These are phyloP conservation scores for Bjerkandera adusta DNA, from an alignment of 1,284 basidiomycete species.

Conservation along the genomic window DNA sequence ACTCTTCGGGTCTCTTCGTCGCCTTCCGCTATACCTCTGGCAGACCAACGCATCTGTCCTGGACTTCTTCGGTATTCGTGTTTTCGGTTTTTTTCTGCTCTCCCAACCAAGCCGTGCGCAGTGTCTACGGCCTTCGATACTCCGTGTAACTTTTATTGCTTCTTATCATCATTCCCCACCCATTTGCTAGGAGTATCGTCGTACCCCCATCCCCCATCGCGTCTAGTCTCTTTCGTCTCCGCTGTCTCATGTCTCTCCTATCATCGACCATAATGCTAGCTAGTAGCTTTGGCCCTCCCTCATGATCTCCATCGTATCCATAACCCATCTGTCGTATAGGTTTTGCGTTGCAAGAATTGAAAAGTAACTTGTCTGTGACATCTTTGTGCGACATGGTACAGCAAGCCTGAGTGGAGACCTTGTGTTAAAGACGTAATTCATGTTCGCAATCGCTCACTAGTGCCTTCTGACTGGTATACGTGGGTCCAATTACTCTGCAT, in stretches of 20 bases:
- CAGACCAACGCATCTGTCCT: conserved; percentile 22
- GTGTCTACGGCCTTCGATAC: conserved; percentile 41
- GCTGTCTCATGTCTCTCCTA: background rate
- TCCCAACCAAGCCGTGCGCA: conserved; percentile 17
- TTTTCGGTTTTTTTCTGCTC: conserved; percentile 14
- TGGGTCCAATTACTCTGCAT: too few species aligned
- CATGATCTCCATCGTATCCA: background rate
- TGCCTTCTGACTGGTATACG: too few species aligned
- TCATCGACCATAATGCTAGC: background rate
- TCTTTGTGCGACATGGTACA: background rate
- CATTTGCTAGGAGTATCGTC: conserved; percentile 51
- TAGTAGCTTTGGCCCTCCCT: background rate
- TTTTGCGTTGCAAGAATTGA: conserved; percentile 5
- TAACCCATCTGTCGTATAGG: conserved; percentile 4
- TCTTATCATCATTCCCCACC: conserved; percentile 31
- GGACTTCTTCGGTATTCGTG: conserved; percentile 22
- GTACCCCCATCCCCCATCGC: conserved; percentile 34
- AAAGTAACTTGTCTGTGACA: conserved; percentile 12
- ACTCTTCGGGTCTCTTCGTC: conserved; percentile 10
- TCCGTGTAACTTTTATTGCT: conserved; percentile 35
- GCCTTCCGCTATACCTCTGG: conserved; percentile 12
- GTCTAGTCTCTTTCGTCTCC: conserved; percentile 1
- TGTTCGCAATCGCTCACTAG: too few species aligned
- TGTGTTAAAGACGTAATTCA: too few species aligned
- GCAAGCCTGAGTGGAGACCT: too few species aligned